These are phyloP conservation scores for Chytriomyces hyalinus DNA, from an alignment of 192 early-diverging fungal species.

Conservation along the genomic window DNA sequence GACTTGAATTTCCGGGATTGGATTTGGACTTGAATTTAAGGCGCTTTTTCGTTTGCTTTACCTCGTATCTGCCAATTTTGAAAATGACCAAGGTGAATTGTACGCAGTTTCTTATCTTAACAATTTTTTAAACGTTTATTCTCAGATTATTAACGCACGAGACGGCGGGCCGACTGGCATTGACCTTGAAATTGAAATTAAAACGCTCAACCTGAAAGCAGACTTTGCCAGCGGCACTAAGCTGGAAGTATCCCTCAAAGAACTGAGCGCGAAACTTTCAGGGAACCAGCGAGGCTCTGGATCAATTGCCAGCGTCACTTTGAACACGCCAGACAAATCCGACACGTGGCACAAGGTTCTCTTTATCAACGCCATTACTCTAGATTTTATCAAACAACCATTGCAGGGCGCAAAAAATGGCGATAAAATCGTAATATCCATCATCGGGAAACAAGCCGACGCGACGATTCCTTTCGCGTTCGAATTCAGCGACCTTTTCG, in stretches of 20 bases:
- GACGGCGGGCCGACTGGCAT: conserved; percentile 17
- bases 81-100: conserved; percentile 25
- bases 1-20: conserved; percentile 2
- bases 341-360: conserved; percentile 15
- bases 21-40: conserved; percentile 21
- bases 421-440: conserved; percentile 6
- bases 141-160: conserved; percentile 19
- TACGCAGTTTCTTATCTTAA: no score
- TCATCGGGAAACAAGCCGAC: conserved; percentile 1
- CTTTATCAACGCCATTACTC: neutral
- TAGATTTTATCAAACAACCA: conserved; percentile 10
- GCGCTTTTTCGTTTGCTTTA: conserved; percentile 28
- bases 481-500: conserved; percentile 46
- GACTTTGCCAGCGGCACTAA: conserved; percentile 8
- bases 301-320: neutral
- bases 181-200: conserved; percentile 8
- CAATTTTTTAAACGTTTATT: neutral
- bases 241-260: neutral
- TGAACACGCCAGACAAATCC: conserved; percentile 8
- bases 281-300: neutral
- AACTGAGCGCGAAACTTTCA: neutral
- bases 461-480: conserved; percentile 41
- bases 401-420: neutral
- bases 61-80: conserved; percentile 23
- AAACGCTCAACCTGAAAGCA: neutral